A percentile compares a stretch with the other conserved stretches of the same genome.
These are phyloP conservation scores for Lactifluus piperatus DNA, from an alignment of 768 basidiomycete species.

Conservation along the genomic window DNA sequence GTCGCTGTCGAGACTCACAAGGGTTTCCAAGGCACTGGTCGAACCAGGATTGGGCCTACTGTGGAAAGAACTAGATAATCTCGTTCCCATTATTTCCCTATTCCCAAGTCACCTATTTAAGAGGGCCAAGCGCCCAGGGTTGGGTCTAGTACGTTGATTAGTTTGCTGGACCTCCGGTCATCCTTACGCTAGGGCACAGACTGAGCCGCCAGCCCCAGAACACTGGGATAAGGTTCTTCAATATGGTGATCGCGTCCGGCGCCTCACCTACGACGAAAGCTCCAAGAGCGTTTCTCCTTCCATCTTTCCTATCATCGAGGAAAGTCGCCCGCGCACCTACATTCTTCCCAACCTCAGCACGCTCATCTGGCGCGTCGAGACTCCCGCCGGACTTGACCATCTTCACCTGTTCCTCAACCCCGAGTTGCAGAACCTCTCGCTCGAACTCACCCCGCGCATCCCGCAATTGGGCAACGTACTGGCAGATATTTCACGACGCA, in stretches of 20 bases:
- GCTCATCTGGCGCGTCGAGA: conserved; percentile 66
- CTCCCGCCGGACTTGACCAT: conserved; percentile 54
- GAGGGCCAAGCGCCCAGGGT: conserved; percentile 61
- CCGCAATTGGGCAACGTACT: conserved; percentile 55
- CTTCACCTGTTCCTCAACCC: conserved; percentile 58
- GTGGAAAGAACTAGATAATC: conserved; percentile 72
- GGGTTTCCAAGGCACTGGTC: conserved; percentile 66
- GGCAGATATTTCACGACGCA: conserved; percentile 51
- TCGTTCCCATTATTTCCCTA: conserved; percentile 60
- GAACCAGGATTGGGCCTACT: conserved; percentile 64
- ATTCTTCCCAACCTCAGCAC: conserved; percentile 63
- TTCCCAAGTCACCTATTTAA: conserved; percentile 63
- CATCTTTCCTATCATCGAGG: conserved; percentile 59
- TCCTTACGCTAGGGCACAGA: conserved; percentile 30
- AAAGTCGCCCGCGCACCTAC: conserved; percentile 50
- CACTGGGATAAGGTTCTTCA: conserved; percentile 62
- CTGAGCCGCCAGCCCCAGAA: conserved; percentile 49
- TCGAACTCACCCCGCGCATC: conserved; percentile 54
- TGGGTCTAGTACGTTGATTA: conserved; percentile 55
- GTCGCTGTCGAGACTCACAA: conserved; percentile 58
- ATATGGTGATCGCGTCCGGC: conserved; percentile 60
- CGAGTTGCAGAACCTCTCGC: conserved; percentile 47
- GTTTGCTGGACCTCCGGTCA: background rate
- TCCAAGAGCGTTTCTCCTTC: conserved; percentile 54
- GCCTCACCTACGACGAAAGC: conserved; percentile 61